Evolutionary conservation across 2,329 filamentous ascomycete genomes (phyloP).

Genomic region (Thelonectria blattea): DNA sequence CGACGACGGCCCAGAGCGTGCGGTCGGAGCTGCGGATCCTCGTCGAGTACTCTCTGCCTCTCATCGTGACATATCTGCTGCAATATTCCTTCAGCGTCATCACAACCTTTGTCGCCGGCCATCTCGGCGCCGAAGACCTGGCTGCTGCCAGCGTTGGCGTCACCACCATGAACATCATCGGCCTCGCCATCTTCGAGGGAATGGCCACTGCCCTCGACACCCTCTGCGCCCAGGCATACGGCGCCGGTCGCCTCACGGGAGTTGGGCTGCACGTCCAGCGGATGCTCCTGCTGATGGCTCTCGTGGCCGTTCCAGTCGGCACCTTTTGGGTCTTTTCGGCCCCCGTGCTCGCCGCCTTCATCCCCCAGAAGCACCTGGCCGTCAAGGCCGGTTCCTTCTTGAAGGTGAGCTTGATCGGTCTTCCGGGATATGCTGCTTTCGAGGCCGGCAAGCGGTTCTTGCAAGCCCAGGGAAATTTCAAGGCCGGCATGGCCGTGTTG

Average conservation of each 20-base stretch:
- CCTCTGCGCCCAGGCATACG: constrained; percentile 35
- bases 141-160: constrained; percentile 58
- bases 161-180: constrained; percentile 61
- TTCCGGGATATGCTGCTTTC: constrained; percentile 60
- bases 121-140: constrained; percentile 58
- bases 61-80: constrained; percentile 59
- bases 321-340: constrained; percentile 56
- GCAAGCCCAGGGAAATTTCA: constrained; percentile 61
- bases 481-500: constrained; percentile 54
- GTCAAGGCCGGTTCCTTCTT: constrained; percentile 57
- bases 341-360: constrained; percentile 50
- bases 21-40: constrained; percentile 29
- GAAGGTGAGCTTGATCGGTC: constrained; percentile 53
- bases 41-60: constrained; percentile 46
- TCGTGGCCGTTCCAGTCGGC: constrained; percentile 55
- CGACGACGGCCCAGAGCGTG: not conserved
- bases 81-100: constrained; percentile 60
- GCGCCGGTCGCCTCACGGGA: constrained; percentile 49
- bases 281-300: constrained; percentile 56
- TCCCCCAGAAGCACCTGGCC: constrained; percentile 55
- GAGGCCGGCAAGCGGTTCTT: constrained; percentile 61
- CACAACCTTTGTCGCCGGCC: constrained; percentile 58
- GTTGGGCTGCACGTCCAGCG: constrained; percentile 60
- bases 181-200: constrained; percentile 49
- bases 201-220: constrained; percentile 39